Conservation (phyloP, 306 rosid species). For the Dalbergia oliveri region DNA sequence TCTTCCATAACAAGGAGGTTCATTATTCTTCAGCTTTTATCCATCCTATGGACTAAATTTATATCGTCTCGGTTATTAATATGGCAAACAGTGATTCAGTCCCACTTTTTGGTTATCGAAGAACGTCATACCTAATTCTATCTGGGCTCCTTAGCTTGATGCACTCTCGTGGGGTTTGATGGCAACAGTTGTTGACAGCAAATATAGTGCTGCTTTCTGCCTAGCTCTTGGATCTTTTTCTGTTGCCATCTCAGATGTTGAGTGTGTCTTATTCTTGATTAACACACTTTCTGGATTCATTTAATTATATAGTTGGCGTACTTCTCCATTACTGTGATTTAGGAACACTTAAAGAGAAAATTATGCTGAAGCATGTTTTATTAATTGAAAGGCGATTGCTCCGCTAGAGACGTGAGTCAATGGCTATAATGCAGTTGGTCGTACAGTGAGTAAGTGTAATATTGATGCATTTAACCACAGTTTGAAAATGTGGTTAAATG, state of each 20-base stretch:
- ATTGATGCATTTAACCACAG: too few relatives aligned
- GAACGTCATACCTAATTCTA: constrained; percentile 90
- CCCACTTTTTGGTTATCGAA: constrained; percentile 96
- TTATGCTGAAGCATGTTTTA: neutral
- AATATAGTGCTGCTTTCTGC: constrained; percentile 83
- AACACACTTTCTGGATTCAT: too few relatives aligned
- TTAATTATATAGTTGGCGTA: neutral
- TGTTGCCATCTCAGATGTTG: constrained; percentile 98
- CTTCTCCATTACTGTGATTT: constrained; percentile 36
- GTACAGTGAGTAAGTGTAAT: too few relatives aligned
- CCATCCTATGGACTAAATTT: neutral
- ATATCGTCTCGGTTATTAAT: constrained; percentile 24
- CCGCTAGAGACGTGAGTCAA: too few relatives aligned
- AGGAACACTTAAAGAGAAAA: too few relatives aligned
- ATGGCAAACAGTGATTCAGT: constrained; percentile 83
- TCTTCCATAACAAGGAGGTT: constrained; percentile 1
- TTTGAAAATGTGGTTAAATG: too few relatives aligned
- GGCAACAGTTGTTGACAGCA: constrained; percentile 86
- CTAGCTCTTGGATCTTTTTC: constrained; percentile 85
- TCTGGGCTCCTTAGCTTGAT: constrained; percentile 86
- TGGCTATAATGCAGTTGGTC: too few relatives aligned
- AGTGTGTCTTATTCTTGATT: constrained; percentile 36
- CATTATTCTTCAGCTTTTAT: constrained; percentile 9
- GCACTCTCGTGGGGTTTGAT: constrained; percentile 94
- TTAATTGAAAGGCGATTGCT: too few relatives aligned